These are phyloP conservation scores for Colletotrichum plurivorum DNA, from an alignment of 2,329 filamentous ascomycete species.

Conservation along the genomic window DNA sequence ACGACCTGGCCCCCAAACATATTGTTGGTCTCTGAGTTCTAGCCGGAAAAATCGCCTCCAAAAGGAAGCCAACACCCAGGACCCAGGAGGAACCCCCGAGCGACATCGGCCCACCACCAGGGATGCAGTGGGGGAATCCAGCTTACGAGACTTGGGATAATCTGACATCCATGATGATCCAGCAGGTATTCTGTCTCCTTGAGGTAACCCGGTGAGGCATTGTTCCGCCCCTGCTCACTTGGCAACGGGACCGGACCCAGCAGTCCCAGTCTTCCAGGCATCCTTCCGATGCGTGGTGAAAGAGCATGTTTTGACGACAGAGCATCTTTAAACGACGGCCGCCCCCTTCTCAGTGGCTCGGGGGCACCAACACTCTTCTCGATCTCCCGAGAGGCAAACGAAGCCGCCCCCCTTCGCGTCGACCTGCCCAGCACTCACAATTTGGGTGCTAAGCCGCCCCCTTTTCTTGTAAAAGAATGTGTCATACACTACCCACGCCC, in stretches of 20 bases:
- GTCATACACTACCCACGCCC: neutral
- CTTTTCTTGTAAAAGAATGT: neutral
- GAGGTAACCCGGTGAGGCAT: neutral
- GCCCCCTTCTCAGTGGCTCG: neutral
- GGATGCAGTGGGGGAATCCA: neutral
- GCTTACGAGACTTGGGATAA: conserved; percentile 10
- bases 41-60: neutral
- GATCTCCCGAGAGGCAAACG: too few relatives aligned
- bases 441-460: neutral
- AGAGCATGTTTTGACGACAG: conserved; percentile 24
- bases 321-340: conserved; percentile 16
- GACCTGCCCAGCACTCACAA: neutral
- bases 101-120: conserved; percentile 24
- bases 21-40: too few relatives aligned
- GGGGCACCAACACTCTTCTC: neutral
- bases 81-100: neutral
- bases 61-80: neutral
- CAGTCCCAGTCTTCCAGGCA: neutral
- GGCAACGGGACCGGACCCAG: neutral
- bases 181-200: neutral
- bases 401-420: neutral
- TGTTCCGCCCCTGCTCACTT: neutral
- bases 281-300: neutral
- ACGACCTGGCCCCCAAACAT: neutral
- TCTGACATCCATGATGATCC: neutral